Conservation (phyloP, 768 basidiomycete genomes). For the Tremella fuciformis region DNA sequence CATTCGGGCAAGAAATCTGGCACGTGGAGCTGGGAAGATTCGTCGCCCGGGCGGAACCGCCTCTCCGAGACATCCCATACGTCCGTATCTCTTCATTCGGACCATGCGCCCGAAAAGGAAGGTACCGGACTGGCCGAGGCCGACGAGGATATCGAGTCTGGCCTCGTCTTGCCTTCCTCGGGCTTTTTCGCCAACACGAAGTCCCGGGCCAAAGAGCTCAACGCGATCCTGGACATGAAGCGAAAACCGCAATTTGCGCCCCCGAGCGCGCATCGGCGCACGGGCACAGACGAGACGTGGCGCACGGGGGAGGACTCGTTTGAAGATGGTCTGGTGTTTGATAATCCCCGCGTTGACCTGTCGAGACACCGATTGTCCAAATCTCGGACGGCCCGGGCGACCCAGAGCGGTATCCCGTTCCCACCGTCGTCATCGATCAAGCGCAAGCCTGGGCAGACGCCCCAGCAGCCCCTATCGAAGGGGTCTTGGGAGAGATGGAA, state of each 20-base stretch:
- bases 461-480: too few species aligned
- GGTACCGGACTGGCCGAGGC: slow-evolving; percentile 19
- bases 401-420: neutral
- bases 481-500: too few species aligned
- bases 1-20: slow-evolving; percentile 15
- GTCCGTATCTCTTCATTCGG: neutral
- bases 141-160: slow-evolving; percentile 45
- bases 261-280: slow-evolving; percentile 4
- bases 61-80: slow-evolving; percentile 29
- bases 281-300: slow-evolving; percentile 10
- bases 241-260: slow-evolving; percentile 36
- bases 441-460: neutral
- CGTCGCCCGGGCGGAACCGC: slow-evolving; percentile 7
- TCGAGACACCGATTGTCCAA: slow-evolving; percentile 29
- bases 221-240: slow-evolving; percentile 45
- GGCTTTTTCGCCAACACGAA: slow-evolving; percentile 36
- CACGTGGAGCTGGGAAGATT: slow-evolving; percentile 20
- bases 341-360: slow-evolving; percentile 40
- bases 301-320: slow-evolving; percentile 37
- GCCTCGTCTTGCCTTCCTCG: slow-evolving; percentile 38
- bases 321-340: slow-evolving; percentile 49
- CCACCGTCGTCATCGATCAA: neutral
- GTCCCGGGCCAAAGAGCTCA: slow-evolving; percentile 39
- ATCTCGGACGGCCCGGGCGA: slow-evolving; percentile 9
- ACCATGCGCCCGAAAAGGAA: slow-evolving; percentile 14